Conservation (phyloP, 371 early-diverging fungal genomes). For the Fennellomyces sp. region DNA sequence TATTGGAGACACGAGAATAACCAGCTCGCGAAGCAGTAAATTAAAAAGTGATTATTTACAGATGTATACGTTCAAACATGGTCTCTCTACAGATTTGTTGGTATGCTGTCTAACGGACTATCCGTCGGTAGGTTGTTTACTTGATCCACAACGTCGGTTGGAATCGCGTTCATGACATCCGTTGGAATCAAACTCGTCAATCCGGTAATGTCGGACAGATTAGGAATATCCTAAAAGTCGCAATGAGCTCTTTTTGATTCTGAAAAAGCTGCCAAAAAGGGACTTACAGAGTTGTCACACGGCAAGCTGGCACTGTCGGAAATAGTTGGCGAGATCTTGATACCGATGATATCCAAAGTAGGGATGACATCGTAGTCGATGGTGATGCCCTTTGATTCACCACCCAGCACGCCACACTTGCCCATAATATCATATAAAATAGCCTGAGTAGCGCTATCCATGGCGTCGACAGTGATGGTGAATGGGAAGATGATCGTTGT, state of each 20-base stretch:
- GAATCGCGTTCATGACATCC: background rate
- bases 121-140: background rate
- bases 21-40: no score
- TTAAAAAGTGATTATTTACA: background rate
- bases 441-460: conserved; percentile 32
- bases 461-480: conserved; percentile 31
- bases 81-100: background rate
- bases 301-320: conserved; percentile 13
- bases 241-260: background rate
- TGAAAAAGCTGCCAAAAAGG: background rate
- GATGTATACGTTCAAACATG: background rate
- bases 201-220: background rate
- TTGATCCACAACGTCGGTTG: background rate
- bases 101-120: background rate
- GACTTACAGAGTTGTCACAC: conserved; percentile 18
- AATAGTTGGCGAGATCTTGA: conserved; percentile 21
- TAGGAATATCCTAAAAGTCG: background rate
- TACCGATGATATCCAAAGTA: conserved; percentile 21
- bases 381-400: conserved; percentile 20
- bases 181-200: conserved; percentile 6
- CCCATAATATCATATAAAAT: conserved; percentile 49
- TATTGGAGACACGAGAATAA: no score
- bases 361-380: conserved; percentile 52
- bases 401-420: conserved; percentile 46
- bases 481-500: conserved; percentile 56